Conservation (phyloP, 176 grass and related monocot species). For the Oryza meridionalis region DNA sequence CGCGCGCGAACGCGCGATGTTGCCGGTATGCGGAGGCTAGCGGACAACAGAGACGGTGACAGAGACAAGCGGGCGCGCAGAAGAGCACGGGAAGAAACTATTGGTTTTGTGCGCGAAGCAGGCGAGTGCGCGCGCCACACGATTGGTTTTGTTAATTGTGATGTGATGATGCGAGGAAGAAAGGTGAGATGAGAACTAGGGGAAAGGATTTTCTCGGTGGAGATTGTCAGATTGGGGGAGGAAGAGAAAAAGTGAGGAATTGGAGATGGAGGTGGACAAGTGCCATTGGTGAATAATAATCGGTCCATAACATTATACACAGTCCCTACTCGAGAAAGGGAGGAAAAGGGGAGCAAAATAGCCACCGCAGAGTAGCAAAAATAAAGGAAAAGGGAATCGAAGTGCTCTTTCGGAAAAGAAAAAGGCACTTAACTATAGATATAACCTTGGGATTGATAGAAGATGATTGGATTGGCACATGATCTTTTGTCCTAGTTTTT, state of each 20-base stretch:
- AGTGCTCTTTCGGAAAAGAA: constrained; percentile 36
- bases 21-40: background rate
- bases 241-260: background rate
- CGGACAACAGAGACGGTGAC: constrained; percentile 39
- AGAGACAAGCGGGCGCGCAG: constrained; percentile 10
- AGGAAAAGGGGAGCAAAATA: background rate
- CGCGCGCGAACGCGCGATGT: background rate
- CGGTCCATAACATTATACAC: background rate
- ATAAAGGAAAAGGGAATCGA: constrained; percentile 18
- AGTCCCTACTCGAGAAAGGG: background rate
- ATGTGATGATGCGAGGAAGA: constrained; percentile 33
- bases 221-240: constrained; percentile 2
- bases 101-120: background rate
- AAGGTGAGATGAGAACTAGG: constrained; percentile 10
- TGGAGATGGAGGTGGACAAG: constrained; percentile 28
- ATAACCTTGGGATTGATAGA: constrained; percentile 9
- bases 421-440: background rate
- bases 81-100: background rate
- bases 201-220: constrained; percentile 38
- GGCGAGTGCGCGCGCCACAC: constrained; percentile 12
- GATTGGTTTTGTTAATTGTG: background rate
- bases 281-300: background rate
- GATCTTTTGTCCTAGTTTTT: background rate
- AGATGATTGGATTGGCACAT: constrained; percentile 1
- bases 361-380: constrained; percentile 6